Evolutionary conservation across 2,329 filamentous ascomycete species (phyloP).

Genomic region (Botrytis sinoallii): DNA sequence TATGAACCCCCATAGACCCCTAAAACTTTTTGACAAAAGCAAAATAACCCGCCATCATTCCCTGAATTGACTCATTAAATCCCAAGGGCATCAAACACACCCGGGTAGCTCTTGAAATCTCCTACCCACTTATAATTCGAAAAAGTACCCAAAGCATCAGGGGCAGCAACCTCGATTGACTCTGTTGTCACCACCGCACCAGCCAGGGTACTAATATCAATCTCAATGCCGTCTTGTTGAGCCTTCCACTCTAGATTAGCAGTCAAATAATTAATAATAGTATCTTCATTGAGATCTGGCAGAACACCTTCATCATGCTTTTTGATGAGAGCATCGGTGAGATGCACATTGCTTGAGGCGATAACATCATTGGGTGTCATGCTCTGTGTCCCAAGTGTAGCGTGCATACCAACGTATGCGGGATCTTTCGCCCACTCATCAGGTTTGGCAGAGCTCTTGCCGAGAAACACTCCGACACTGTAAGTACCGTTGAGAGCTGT

Average conservation of each 20-base stretch:
- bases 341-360: constrained; percentile 40
- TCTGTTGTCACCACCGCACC: constrained; percentile 1
- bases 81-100: background rate
- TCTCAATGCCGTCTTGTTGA: constrained; percentile 4
- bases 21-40: background rate
- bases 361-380: constrained; percentile 21
- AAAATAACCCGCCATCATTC: background rate
- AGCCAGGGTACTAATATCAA: background rate
- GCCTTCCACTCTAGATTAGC: constrained; percentile 32
- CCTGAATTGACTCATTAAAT: background rate
- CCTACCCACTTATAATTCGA: constrained; percentile 18
- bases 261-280: constrained; percentile 32
- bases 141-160: constrained; percentile 5
- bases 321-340: constrained; percentile 38
- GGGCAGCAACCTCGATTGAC: constrained; percentile 12
- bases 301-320: constrained; percentile 32
- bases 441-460: constrained; percentile 32
- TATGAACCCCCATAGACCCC: background rate
- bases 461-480: constrained; percentile 38
- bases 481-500: constrained; percentile 36
- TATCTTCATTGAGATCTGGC: constrained; percentile 29
- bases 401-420: constrained; percentile 16
- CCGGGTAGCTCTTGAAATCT: constrained; percentile 13
- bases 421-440: constrained; percentile 20
- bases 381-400: background rate